Evolutionary conservation across 2,329 filamentous ascomycete species (phyloP).

Genomic region (Penicillium hesseltinei): DNA sequence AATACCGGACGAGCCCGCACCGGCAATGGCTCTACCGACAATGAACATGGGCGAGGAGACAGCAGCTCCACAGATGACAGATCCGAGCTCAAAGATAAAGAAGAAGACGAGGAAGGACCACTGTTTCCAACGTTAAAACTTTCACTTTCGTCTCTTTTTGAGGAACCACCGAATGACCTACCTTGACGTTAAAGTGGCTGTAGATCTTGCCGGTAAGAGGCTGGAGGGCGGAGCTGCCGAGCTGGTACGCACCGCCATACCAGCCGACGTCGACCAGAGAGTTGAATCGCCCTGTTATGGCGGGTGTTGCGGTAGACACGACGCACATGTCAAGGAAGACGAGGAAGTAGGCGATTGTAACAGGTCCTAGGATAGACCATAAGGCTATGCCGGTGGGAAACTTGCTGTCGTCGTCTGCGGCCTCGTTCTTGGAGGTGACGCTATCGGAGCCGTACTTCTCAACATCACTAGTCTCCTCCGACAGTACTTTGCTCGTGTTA

Average conservation of each 20-base stretch:
- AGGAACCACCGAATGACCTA: not conserved
- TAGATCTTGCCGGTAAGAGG: slow-evolving; percentile 18
- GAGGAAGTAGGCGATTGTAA: not conserved
- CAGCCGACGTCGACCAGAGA: slow-evolving; percentile 27
- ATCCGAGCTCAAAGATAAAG: not conserved
- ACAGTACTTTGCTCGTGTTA: rapidly evolving
- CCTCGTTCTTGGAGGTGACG: not conserved
- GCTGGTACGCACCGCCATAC: slow-evolving; percentile 38
- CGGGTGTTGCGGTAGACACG: not conserved
- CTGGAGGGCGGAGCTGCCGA: slow-evolving; percentile 27
- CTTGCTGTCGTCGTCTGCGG: not conserved
- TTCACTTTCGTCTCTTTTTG: not conserved
- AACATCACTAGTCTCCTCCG: not conserved
- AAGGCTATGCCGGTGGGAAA: not conserved
- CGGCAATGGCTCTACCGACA: not conserved
- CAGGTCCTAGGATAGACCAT: not conserved
- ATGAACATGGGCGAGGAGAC: slow-evolving; percentile 25
- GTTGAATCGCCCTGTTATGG: not conserved
- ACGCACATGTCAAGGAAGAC: not conserved
- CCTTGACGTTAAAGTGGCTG: slow-evolving; percentile 3
- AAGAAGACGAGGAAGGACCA: not conserved
- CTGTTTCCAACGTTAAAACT: not conserved
- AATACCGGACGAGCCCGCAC: not conserved
- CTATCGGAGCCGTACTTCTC: not conserved
- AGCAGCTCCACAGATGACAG: not conserved